phyloP scores from a whole-genome alignment of 108 stramenopile species.

The Cyclostephanos tholiformis region DNA sequence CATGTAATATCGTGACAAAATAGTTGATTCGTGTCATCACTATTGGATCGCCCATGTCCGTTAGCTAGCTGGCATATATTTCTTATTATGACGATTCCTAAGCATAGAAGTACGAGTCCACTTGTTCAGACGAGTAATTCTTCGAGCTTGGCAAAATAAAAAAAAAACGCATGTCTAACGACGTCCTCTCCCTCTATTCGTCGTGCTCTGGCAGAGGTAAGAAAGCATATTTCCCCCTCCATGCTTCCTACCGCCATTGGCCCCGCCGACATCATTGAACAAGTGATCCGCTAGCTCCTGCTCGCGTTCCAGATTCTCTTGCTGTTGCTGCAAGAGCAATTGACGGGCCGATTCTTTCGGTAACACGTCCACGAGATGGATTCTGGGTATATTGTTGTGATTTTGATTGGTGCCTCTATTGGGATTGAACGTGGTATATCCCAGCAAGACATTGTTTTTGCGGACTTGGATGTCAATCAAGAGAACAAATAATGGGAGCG shows the following conservation, averaged over 20 bases:
- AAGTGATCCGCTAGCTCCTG: slow-evolving; percentile 63
- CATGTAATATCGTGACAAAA: neutral
- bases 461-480: slow-evolving; percentile 13
- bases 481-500: neutral
- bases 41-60: too few species aligned
- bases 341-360: slow-evolving; percentile 62
- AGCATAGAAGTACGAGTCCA: too few species aligned
- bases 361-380: slow-evolving; percentile 44
- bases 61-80: too few species aligned
- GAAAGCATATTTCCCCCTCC: slow-evolving; percentile 28
- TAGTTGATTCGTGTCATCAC: neutral
- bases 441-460: slow-evolving; percentile 40
- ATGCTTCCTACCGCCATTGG: slow-evolving; percentile 29
- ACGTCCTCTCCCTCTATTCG: slow-evolving; percentile 42
- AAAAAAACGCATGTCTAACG: slow-evolving; percentile 17
- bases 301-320: slow-evolving; percentile 57
- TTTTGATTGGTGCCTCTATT: neutral
- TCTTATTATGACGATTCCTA: too few species aligned
- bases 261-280: slow-evolving; percentile 58
- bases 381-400: slow-evolving; percentile 1
- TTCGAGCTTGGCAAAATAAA: neutral
- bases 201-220: slow-evolving; percentile 29
- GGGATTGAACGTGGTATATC: slow-evolving; percentile 29
- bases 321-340: slow-evolving; percentile 46
- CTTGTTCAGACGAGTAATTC: neutral